Evolutionary conservation across 192 early-diverging fungal species (phyloP).

Genomic region (Umbelopsis sp.): DNA sequence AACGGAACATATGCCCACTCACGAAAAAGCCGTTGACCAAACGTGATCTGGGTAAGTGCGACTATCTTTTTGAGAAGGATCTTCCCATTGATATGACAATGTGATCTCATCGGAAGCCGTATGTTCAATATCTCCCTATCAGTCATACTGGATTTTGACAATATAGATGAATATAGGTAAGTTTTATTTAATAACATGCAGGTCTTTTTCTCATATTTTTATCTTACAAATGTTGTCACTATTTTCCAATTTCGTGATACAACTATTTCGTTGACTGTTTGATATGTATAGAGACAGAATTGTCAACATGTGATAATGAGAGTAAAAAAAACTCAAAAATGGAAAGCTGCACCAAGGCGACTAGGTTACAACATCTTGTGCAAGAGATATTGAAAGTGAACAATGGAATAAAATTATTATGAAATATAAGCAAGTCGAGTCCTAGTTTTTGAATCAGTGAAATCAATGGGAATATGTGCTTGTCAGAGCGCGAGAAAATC

Average conservation of each 20-base stretch:
- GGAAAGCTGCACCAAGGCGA: background rate
- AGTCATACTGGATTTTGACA: constrained; percentile 64
- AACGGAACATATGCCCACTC: constrained; percentile 85
- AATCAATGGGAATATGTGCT: background rate
- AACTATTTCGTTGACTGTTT: background rate
- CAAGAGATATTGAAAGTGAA: background rate
- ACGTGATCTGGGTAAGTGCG: constrained; percentile 68
- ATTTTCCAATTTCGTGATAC: too few relatives aligned
- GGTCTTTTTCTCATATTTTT: background rate
- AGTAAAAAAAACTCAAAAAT: background rate
- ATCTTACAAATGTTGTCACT: background rate
- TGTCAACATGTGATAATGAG: constrained; percentile 22
- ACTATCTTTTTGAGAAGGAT: background rate
- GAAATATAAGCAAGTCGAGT: too few relatives aligned
- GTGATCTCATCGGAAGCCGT: background rate
- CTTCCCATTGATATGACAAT: background rate
- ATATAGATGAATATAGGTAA: constrained; percentile 71
- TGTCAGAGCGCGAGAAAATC: constrained; percentile 3
- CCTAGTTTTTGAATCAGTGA: background rate
- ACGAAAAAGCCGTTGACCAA: constrained; percentile 91
- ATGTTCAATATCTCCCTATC: background rate
- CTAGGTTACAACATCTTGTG: background rate
- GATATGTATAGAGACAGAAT: background rate
- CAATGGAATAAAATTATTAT: background rate
- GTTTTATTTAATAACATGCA: background rate